Percentiles rank a stretch among this genome's conserved stretches.
phyloP scores from a whole-genome alignment of 2,329 filamentous ascomycete species.

The Trichothecium roseum region DNA sequence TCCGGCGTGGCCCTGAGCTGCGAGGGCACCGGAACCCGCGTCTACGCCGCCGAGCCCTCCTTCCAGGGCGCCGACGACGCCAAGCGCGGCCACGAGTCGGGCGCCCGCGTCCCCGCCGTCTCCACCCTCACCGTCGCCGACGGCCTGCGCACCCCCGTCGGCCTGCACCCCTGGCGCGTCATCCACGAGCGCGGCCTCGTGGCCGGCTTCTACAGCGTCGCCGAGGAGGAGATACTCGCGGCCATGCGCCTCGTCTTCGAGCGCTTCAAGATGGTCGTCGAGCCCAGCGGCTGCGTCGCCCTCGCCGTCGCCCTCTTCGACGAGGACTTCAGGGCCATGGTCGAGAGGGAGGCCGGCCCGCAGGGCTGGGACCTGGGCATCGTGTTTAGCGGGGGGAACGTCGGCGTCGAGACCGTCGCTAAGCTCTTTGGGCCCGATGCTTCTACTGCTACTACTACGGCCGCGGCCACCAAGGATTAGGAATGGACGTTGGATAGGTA shows the following conservation, averaged over 20 bases:
- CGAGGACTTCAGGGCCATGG: constrained; percentile 66
- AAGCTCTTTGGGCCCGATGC: constrained; percentile 31
- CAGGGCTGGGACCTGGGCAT: constrained; percentile 63
- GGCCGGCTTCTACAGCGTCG: constrained; percentile 58
- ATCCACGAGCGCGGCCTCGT: constrained; percentile 66
- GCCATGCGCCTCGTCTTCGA: constrained; percentile 74
- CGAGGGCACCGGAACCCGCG: constrained; percentile 57
- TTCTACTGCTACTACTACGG: too few relatives aligned
- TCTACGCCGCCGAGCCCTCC: constrained; percentile 81
- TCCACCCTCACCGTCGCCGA: constrained; percentile 77
- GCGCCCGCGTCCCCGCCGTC: constrained; percentile 56
- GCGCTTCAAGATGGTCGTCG: constrained; percentile 81
- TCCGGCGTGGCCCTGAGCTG: constrained; percentile 71
- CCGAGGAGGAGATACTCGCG: constrained; percentile 69
- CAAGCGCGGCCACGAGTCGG: constrained; percentile 55
- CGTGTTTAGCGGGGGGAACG: constrained; percentile 51
- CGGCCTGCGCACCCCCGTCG: constrained; percentile 76
- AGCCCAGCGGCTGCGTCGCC: constrained; percentile 78
- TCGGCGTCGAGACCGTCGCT: constrained; percentile 42
- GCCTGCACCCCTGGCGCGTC: constrained; percentile 63
- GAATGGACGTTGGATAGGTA: too few relatives aligned
- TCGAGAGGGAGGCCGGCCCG: constrained; percentile 59
- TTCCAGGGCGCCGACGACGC: constrained; percentile 81
- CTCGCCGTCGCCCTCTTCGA: constrained; percentile 76
- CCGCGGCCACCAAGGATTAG: too few relatives aligned